These are phyloP conservation scores for Suillus cothurnatus DNA, from an alignment of 768 basidiomycete genomes.

Conservation along the genomic window DNA sequence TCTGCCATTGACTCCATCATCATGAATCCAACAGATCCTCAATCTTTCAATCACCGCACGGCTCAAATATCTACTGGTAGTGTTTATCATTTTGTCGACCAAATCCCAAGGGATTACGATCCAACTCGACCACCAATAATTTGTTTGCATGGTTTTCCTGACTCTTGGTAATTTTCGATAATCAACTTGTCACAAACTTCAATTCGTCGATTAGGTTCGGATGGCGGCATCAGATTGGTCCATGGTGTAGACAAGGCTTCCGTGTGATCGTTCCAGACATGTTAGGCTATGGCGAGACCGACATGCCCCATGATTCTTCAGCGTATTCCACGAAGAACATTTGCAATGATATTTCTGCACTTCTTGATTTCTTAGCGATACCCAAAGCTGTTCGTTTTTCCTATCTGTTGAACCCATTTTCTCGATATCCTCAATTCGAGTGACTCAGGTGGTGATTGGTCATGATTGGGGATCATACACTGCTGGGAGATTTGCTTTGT, in stretches of 20 bases:
- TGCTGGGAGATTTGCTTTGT: slow-evolving; percentile 68
- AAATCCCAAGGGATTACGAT: slow-evolving; percentile 49
- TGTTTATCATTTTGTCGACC: slow-evolving; percentile 73
- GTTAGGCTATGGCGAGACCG: slow-evolving; percentile 65
- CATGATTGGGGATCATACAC: slow-evolving; percentile 81
- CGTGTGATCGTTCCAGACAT: slow-evolving; percentile 58
- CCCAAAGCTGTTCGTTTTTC: slow-evolving; percentile 51
- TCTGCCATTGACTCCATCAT: slow-evolving; percentile 12
- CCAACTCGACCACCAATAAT: slow-evolving; percentile 52
- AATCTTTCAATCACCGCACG: slow-evolving; percentile 54
- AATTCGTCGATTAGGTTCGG: slow-evolving; percentile 54
- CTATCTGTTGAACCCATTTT: neutral
- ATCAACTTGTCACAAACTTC: neutral
- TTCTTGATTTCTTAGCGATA: slow-evolving; percentile 59
- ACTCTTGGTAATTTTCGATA: slow-evolving; percentile 42
- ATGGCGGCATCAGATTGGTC: slow-evolving; percentile 73
- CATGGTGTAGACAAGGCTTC: slow-evolving; percentile 64
- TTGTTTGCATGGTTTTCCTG: slow-evolving; percentile 84
- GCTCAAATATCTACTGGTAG: slow-evolving; percentile 58
- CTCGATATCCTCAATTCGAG: neutral
- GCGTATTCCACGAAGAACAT: slow-evolving; percentile 64
- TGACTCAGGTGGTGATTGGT: slow-evolving; percentile 59
- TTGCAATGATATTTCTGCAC: slow-evolving; percentile 62
- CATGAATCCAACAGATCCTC: slow-evolving; percentile 16
- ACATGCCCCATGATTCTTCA: slow-evolving; percentile 55